Evolutionary conservation across 305 asterid genomes (phyloP), one percentile per base, ranked within the genome.

Genomic region (Salvia sclarea): DNA sequence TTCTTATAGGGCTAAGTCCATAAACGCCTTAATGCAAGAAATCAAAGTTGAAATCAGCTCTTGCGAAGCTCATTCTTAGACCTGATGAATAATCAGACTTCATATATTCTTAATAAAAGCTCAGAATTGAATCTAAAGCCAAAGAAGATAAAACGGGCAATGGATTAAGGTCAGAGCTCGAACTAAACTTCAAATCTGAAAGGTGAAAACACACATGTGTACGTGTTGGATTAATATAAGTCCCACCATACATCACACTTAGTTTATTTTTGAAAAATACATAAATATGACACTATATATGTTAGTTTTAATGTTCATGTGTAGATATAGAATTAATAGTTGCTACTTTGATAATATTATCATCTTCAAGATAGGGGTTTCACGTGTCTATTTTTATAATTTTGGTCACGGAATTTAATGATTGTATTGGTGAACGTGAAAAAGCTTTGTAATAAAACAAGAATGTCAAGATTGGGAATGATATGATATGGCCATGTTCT

Each of bases 341-440:
- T 37, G 2, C n/a, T 7, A 38, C 44, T 11, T 10, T 38, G 14
- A 38, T 38, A 38, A 37, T 8, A 37, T 37, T 8, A 37, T 37
- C 14, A 37, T 13, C 6, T 35, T 35, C 22, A 50, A 35, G 8
- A 6, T 52, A 5, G 12, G 45, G 24, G 33, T n/a, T 68, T 43
- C 57, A 41, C 55, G 53, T 70, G 63, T 25, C 45, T 3, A 37
- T 48, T n/a, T 21, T 48, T 12, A 4, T 12, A 24, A 8, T 38
- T 38, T 38, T 38, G 44, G 38, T 63, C 64, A 40, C 38, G 25
- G 38, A 25, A 61, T 25, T 62, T 25, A 47, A 62, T 61, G 64
- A 54, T 53, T 41, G 50, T 63, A 18, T 11, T 40, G 57, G 61
- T 61, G 75, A 53, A 71, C 43, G 64, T 40, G 70, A 31, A 8